These are phyloP conservation scores for Botrytis sinoallii DNA, from an alignment of 2,329 filamentous ascomycete species.

Conservation along the genomic window DNA sequence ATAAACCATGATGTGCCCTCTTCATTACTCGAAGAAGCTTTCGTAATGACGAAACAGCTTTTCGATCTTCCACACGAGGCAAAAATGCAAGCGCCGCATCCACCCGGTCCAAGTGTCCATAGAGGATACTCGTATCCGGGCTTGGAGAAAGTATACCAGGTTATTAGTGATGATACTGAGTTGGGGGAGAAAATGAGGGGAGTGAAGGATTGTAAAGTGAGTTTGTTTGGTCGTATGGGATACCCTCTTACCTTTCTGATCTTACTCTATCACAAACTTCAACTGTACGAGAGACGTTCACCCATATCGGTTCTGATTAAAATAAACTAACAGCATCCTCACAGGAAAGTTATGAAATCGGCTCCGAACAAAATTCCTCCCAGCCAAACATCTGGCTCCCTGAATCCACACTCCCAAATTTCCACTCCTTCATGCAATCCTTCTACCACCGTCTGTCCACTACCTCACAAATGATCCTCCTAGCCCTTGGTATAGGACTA, in stretches of 20 bases:
- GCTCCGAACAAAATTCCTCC: slow-evolving; percentile 44
- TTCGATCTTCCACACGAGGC: slow-evolving; percentile 45
- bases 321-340: background rate
- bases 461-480: slow-evolving; percentile 44
- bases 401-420: slow-evolving; percentile 44
- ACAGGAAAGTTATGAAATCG: slow-evolving; percentile 52
- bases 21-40: slow-evolving; percentile 43
- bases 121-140: slow-evolving; percentile 56
- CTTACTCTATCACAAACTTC: background rate
- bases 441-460: slow-evolving; percentile 50
- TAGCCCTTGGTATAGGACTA: slow-evolving; percentile 47
- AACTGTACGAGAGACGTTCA: background rate
- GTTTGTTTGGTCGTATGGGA: background rate
- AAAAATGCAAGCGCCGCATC: slow-evolving; percentile 50
- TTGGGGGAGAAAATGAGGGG: slow-evolving; percentile 44
- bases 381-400: slow-evolving; percentile 52
- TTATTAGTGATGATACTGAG: slow-evolving; percentile 43
- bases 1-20: slow-evolving; percentile 46
- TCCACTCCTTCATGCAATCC: slow-evolving; percentile 46
- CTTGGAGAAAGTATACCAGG: slow-evolving; percentile 51
- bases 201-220: slow-evolving; percentile 51
- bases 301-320: background rate
- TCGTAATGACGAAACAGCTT: slow-evolving; percentile 44
- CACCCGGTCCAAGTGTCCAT: slow-evolving; percentile 47
- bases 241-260: background rate